Evolutionary conservation across 805 yeast species (phyloP), one percentile per base, ranked within the genome.

Genomic region (Kodamaea kaohsiungensis): DNA sequence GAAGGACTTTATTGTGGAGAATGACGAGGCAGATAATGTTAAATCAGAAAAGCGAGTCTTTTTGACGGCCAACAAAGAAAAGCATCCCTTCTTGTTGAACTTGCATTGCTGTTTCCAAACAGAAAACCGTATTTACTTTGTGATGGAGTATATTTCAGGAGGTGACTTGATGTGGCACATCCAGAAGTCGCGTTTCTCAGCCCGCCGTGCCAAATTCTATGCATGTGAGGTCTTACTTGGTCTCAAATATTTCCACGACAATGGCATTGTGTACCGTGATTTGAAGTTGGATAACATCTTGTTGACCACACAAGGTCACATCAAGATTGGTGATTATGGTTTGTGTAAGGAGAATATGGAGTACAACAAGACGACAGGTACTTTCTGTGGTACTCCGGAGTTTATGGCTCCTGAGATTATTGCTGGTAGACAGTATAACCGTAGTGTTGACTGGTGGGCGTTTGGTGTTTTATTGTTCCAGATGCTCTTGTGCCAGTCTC

Each of bases 141-240:
- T 96, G 13, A 95, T 95, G 99, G 98, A 95, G 70, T 95, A 91
- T 67, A 87, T 95, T 50, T 86, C 96, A 17, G 99, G 99, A 55
- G 99, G 99, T 70, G 99, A 95, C 75, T 81, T 95, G 65, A 95
- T 95, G 99, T 92, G 97, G 96, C 99, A 95, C 69, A 96, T 95
- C 64, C 99, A 95, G 72, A 90, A 91, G 65, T 88, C 89, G 56
- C 82, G 93, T 64, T 88, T 95, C 65, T 86, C 97, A 1, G 87
- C 92, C 15, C 84, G 88, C 60, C 82, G 98, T 61, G 99, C 99
- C 8, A 96, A 95, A 71, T 95, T 92, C 67, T 95, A 95, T 70
- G 98, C 99, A 1, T 96, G 98, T 40, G 99, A 95, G 70, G 98
- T 95, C 2, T 77, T 93, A 58, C 74, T 95, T 52, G 98, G 96